These are phyloP conservation scores for Suhomyces faveliae DNA, from an alignment of 805 yeast species.

Conservation along the genomic window DNA sequence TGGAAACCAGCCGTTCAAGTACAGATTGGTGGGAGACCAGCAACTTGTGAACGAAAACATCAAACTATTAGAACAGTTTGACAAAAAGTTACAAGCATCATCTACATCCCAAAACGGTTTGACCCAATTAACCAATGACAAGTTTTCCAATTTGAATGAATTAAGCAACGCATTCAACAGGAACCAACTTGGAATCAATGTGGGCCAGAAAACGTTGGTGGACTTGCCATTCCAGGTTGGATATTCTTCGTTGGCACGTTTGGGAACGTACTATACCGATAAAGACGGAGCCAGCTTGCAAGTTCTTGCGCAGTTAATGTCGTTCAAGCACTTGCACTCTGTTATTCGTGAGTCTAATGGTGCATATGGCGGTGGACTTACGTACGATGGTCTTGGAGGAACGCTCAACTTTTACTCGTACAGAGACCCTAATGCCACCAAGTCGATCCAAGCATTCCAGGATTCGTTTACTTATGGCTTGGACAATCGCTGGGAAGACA, in stretches of 20 bases:
- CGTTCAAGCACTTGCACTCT: constrained; percentile 81
- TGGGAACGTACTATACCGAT: constrained; percentile 65
- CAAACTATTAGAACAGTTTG: constrained; percentile 31
- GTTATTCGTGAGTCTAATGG: constrained; percentile 95
- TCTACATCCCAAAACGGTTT: neutral
- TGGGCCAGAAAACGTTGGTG: constrained; percentile 44
- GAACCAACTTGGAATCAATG: constrained; percentile 12
- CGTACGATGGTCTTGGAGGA: constrained; percentile 79
- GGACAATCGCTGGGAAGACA: constrained; percentile 49
- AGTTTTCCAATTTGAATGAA: constrained; percentile 5
- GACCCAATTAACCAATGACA: neutral
- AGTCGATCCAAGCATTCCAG: constrained; percentile 61
- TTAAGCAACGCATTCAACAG: constrained; percentile 16
- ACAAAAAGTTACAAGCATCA: constrained; percentile 1
- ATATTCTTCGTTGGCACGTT: constrained; percentile 66
- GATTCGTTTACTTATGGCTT: constrained; percentile 32
- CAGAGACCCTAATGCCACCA: constrained; percentile 85
- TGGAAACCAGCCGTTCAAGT: constrained; percentile 39
- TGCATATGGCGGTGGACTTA: constrained; percentile 96
- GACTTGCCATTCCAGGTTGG: constrained; percentile 86
- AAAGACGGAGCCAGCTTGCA: constrained; percentile 85
- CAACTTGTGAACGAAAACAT: constrained; percentile 38
- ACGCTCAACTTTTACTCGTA: constrained; percentile 81
- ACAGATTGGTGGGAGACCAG: constrained; percentile 60
- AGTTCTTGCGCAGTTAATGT: constrained; percentile 73